A percentile compares a stretch with the other conserved stretches of the same genome.
These are phyloP conservation scores for Ambrosia trifida DNA, from an alignment of 129 eudicot genomes.

Conservation along the genomic window DNA sequence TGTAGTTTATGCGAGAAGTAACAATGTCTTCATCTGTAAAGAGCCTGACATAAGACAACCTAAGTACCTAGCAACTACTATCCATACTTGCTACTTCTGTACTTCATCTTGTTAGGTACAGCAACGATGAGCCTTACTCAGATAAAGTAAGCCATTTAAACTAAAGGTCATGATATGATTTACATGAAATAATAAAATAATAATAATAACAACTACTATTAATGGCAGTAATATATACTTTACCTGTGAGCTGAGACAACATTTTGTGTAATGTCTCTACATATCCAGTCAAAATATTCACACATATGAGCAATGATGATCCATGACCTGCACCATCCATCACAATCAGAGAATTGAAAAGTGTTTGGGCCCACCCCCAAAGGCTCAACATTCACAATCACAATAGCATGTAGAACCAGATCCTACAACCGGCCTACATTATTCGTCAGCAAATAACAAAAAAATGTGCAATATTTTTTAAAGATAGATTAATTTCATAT, in stretches of 20 bases:
- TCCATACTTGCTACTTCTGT: neutral
- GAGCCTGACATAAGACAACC: neutral
- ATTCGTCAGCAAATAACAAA: neutral
- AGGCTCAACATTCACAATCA: neutral
- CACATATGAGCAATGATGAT: conserved; percentile 85
- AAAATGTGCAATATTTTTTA: neutral
- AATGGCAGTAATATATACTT: conserved; percentile 6
- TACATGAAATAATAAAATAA: conserved; percentile 3
- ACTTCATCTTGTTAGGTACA: neutral
- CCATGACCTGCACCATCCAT: conserved; percentile 78
- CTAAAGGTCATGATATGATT: neutral
- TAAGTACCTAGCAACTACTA: neutral
- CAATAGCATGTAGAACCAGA: neutral
- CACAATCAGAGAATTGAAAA: conserved; percentile 28
- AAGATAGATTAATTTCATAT: neutral
- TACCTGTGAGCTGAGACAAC: conserved; percentile 92
- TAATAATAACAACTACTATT: neutral
- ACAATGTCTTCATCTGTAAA: neutral
- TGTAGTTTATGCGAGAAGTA: neutral
- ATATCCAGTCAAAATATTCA: conserved; percentile 92
- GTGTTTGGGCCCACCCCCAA: neutral
- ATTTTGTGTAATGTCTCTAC: conserved; percentile 80
- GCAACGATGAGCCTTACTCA: neutral
- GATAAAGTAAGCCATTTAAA: neutral
- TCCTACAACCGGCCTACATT: neutral